phyloP scores from a whole-genome alignment of 1,284 basidiomycete genomes.

The Melampsora americana region DNA sequence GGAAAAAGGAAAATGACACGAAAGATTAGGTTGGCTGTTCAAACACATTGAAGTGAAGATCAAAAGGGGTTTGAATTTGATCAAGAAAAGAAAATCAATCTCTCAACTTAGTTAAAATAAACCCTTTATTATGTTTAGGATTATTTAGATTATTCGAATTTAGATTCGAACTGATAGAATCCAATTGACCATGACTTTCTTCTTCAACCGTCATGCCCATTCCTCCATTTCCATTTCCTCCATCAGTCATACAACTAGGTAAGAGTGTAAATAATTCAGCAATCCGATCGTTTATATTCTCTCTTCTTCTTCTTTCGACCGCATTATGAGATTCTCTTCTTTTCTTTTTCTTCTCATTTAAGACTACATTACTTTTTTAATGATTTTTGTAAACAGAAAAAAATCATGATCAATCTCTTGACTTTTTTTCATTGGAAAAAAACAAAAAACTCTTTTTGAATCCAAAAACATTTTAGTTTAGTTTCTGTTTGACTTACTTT shows the following conservation, averaged over 20 bases:
- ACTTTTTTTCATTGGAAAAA: not conserved
- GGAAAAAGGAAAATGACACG: not conserved
- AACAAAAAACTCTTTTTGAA: too few relatives aligned
- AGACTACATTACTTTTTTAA: conserved; percentile 53
- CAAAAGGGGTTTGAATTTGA: too few relatives aligned
- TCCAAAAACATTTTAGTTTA: too few relatives aligned
- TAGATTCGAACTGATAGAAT: conserved; percentile 46
- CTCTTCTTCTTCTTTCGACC: conserved; percentile 76
- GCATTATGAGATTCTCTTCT: conserved; percentile 83
- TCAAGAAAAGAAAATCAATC: not conserved
- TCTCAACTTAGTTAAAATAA: conserved; percentile 47
- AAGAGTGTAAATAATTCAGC: conserved; percentile 80
- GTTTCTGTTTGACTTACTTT: not conserved
- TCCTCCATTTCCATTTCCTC: conserved; percentile 48
- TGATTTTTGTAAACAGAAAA: not conserved
- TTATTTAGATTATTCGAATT: conserved; percentile 35
- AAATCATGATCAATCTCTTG: not conserved
- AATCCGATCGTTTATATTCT: conserved; percentile 93
- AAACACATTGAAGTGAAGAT: too few relatives aligned
- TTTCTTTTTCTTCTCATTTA: conserved; percentile 71
- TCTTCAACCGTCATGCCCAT: conserved; percentile 50
- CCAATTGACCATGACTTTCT: conserved; percentile 45
- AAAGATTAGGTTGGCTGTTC: too few relatives aligned
- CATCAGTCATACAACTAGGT: conserved; percentile 62
- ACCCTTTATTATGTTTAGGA: conserved; percentile 53